Base-by-base conservation (phyloP, 352 stramenopile species). In the Globisporangium iwayamae region DNA sequence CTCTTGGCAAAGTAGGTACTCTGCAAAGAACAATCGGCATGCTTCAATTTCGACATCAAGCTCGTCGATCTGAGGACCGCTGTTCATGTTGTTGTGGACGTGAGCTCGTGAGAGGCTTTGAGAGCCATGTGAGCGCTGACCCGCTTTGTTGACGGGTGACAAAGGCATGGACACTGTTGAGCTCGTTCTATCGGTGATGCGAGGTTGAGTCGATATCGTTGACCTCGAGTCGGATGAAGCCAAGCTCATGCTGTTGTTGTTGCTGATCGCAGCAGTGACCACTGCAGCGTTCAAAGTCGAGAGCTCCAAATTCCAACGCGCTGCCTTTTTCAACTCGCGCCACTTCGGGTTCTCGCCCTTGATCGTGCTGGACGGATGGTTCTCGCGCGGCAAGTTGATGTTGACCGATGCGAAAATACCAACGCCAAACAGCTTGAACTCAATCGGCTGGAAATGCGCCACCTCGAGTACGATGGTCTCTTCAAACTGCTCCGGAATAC, bases 381-480 rank as follows among this genome's bases (percentile, higher is more conserved):
- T 75, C 59, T 92, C 87, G 11, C 94, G 85, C 5, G 95, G 96
- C 28, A 98, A 76, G 56, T 89, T 94, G 30, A 97, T 79, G 3
- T 74, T 78, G n/a, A 98, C 87, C 20, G 88, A 80, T 4, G 96
- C 77, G 70, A 97, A 98, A 13, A 97, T 96, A 5, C 93, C 95
- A 53, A 76, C 73, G 1, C 91, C 94, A 57, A 88, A 92, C 7
- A 98, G 54, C 20, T 90, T 89, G 52, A 98, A 93, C 36, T 82
- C 79, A 16, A 98, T 74, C 2, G 96, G 93, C 55, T 98, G 83
- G 63, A 98, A 98, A 69, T 98, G 95, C 4, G 93, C 96, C 41
- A 98, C 82, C 65, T 98, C 91, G 39, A 98, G 74, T 18, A 95
- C 64, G n/a, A 98, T 60, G 1, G 73, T 89, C 62, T 98, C 94